Conservation (phyloP, 768 basidiomycete species). For the Hydnomerulius pinastri region DNA sequence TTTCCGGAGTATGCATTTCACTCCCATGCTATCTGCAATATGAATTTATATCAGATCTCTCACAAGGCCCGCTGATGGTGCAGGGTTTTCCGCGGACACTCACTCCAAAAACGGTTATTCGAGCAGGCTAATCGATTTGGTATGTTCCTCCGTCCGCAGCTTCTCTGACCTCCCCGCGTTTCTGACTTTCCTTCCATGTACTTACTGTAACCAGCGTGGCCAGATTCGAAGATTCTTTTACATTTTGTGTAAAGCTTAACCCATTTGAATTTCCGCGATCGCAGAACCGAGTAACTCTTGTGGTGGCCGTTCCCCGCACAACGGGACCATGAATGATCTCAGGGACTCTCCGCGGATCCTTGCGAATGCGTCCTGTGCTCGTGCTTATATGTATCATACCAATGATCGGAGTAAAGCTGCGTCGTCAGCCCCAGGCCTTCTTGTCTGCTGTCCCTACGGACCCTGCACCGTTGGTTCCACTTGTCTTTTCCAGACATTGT, state of each 20-base stretch:
- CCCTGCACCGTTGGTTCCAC: conserved; percentile 11
- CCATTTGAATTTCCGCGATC: conserved; percentile 10
- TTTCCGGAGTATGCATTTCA: background rate
- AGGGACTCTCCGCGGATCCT: conserved; percentile 34
- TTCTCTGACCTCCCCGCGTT: conserved; percentile 12
- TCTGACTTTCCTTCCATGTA: conserved; percentile 17
- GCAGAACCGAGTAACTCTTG: conserved; percentile 8
- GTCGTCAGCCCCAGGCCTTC: conserved; percentile 8
- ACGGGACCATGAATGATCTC: conserved; percentile 29
- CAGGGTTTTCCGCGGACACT: conserved; percentile 36
- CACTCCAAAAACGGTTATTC: conserved; percentile 22
- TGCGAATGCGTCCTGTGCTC: conserved; percentile 9
- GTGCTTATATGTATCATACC: conserved; percentile 26
- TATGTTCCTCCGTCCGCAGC: conserved; percentile 12
- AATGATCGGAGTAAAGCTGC: conserved; percentile 20
- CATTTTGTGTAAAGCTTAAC: conserved; percentile 8
- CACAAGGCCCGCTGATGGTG: conserved; percentile 22
- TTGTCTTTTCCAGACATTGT: conserved; percentile 4
- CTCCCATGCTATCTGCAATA: conserved; percentile 14
- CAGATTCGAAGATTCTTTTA: conserved; percentile 1
- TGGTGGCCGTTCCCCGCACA: conserved; percentile 30
- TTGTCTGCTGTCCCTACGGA: conserved; percentile 5
- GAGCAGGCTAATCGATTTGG: conserved; percentile 26
- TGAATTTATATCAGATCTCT: conserved; percentile 25
- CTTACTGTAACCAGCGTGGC: conserved; percentile 12